Percentiles rank a stretch among this genome's conserved stretches.
Evolutionary conservation across 129 eudicot species (phyloP).

Genomic region (Centella asiatica): DNA sequence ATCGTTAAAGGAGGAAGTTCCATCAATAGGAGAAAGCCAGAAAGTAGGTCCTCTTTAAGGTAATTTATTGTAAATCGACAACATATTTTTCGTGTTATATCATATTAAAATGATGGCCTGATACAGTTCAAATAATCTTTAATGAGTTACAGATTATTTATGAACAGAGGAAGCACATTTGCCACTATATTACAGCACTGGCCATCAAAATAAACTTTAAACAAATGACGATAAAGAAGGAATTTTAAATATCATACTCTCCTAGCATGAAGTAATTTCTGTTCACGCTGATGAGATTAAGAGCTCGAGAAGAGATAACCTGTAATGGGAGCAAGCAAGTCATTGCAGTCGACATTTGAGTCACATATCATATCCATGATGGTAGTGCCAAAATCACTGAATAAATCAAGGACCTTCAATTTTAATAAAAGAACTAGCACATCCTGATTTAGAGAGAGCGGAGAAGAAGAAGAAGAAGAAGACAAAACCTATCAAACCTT

Average conservation of each 20-base stretch:
- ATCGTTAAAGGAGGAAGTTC: too few relatives aligned
- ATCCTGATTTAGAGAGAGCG: constrained; percentile 7
- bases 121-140: too few relatives aligned
- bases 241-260: neutral
- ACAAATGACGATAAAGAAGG: neutral
- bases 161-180: too few relatives aligned
- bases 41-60: too few relatives aligned
- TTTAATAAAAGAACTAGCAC: constrained; percentile 4
- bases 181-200: neutral
- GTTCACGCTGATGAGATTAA: neutral
- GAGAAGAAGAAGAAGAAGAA: constrained; percentile 4
- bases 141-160: too few relatives aligned
- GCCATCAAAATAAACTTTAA: neutral
- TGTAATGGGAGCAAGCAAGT: constrained; percentile 65
- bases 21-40: too few relatives aligned
- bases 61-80: too few relatives aligned
- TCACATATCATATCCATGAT: constrained; percentile 67
- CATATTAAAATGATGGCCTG: too few relatives aligned
- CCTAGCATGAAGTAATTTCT: neutral
- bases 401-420: constrained; percentile 12
- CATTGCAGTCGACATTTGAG: constrained; percentile 56
- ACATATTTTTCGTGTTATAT: too few relatives aligned
- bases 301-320: constrained; percentile 32
- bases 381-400: constrained; percentile 54
- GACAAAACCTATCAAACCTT: constrained; percentile 47